Conservation (phyloP, 108 stramenopile genomes). For the Stephanodiscus minutulus region DNA sequence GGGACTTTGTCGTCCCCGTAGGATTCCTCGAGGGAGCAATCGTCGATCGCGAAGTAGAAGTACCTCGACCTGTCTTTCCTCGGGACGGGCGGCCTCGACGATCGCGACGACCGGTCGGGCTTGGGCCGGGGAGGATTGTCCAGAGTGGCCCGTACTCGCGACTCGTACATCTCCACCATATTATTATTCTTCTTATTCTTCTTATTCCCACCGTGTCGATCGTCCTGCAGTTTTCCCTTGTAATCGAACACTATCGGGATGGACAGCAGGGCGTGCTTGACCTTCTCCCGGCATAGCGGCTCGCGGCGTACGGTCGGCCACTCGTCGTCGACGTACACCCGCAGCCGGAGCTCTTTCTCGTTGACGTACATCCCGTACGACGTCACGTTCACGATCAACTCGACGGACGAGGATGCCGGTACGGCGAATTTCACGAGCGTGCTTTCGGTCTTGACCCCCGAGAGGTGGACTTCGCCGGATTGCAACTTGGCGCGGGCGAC, state of each 20-base stretch:
- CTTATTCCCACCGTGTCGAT: too few species aligned
- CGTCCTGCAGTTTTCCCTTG: conserved; percentile 40
- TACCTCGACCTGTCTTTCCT: conserved; percentile 58
- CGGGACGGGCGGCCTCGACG: conserved; percentile 10
- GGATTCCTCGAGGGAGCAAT: conserved; percentile 73
- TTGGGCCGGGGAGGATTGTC: conserved; percentile 21
- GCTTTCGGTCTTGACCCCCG: conserved; percentile 66
- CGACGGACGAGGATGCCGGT: conserved; percentile 35
- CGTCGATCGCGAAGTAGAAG: conserved; percentile 77
- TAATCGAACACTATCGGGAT: conserved; percentile 51
- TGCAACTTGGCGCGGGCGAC: conserved; percentile 45
- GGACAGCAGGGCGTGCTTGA: conserved; percentile 31
- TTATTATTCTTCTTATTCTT: too few species aligned
- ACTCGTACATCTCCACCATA: conserved; percentile 35
- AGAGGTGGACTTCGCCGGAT: conserved; percentile 60
- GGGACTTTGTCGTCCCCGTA: conserved; percentile 65
- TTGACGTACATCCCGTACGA: conserved; percentile 62
- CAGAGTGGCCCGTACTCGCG: conserved; percentile 6
- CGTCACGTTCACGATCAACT: conserved; percentile 33
- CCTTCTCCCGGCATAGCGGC: conserved; percentile 67
- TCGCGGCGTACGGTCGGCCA: conserved; percentile 59
- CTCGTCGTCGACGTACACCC: conserved; percentile 65
- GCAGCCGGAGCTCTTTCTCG: conserved; percentile 52
- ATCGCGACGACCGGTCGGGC: background rate
- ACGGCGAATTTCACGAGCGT: conserved; percentile 77